These are phyloP conservation scores for Pachysandra terminalis DNA, from an alignment of 164 flowering plant genomes.

Conservation along the genomic window DNA sequence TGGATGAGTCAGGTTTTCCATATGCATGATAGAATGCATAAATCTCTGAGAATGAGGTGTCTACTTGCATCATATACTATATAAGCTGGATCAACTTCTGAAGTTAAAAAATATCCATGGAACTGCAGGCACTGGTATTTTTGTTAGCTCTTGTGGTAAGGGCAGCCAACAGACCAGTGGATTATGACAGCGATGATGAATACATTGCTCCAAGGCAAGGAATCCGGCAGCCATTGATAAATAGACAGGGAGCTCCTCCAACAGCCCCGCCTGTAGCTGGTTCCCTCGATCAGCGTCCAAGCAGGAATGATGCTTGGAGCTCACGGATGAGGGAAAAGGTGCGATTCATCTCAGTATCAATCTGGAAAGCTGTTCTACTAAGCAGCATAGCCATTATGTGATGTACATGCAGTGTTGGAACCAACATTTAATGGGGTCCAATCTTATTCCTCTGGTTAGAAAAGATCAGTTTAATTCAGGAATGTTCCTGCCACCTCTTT, in stretches of 20 bases:
- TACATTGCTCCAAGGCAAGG: constrained; percentile 52
- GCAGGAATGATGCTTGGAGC: constrained; percentile 93
- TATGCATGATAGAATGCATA: background rate
- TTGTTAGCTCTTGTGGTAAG: constrained; percentile 63
- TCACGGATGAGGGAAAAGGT: constrained; percentile 93
- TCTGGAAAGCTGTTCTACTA: background rate
- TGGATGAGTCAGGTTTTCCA: background rate
- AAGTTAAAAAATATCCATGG: background rate
- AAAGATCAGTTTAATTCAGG: background rate
- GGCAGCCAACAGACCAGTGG: constrained; percentile 69
- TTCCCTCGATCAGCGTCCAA: constrained; percentile 59
- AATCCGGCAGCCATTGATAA: constrained; percentile 61
- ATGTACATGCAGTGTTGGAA: background rate
- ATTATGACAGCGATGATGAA: constrained; percentile 90
- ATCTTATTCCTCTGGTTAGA: background rate
- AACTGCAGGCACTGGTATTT: constrained; percentile 69
- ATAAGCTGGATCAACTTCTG: background rate
- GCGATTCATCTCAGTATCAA: background rate
- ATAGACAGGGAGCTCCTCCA: constrained; percentile 51
- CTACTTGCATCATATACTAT: too few relatives aligned
- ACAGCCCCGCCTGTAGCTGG: constrained; percentile 69
- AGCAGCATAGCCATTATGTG: background rate
- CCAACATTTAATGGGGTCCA: background rate
- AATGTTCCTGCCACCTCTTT: too few relatives aligned
- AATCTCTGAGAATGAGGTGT: background rate